Base-by-base conservation (phyloP, 805 yeast species). In the Lipomyces yamanashiensis region DNA sequence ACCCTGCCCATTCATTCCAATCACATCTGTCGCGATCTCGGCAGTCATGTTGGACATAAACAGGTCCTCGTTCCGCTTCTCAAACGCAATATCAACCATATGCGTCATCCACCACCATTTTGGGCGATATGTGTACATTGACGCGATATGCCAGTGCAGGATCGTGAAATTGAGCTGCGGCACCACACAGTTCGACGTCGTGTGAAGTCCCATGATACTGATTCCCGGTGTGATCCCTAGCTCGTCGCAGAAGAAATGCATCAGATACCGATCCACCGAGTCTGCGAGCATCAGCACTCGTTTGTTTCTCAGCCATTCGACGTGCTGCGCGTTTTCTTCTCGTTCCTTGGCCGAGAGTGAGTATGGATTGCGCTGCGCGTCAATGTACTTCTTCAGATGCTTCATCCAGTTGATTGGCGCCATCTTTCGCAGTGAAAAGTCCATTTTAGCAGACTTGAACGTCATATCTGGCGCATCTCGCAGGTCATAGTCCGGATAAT, bases 141-240 rank as follows among this genome's bases (percentile, higher is more conserved):
- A 66, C 8, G 67, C 44, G 8, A 64, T 33, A 48, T 64, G 67
- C 67, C 67, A 64, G 55, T 64, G 62, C 48, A 39, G 34, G 49
- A 64, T 12, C 6, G 67, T 64, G 28, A 64, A 41, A 48, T 64
- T 64, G 40, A 64, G 40, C n/a, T 23, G 21, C 2, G 54, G 40
- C 39, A 64, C 43, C 21, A n/a, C 33, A 43, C 67, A 64, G 40
- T 53, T 21, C 28, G 34, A 34, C 56, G 21, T 19, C 21, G 36
- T 6, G 54, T 45, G 44, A 63, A 21, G 23, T 17, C 44, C 49
- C 67, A 63, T 50, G 53, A 62, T 13, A 62, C 45, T n/a, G 67
- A 56, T 17, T 63, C 56, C 39, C 51, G 67, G 39, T 23, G 23
- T n/a, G 41, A 28, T 10, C 33, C 55, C 61, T 23, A 63, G 28